Base-by-base conservation (phyloP, 2,329 filamentous ascomycete genomes). In the Ophiobolus disseminans region DNA sequence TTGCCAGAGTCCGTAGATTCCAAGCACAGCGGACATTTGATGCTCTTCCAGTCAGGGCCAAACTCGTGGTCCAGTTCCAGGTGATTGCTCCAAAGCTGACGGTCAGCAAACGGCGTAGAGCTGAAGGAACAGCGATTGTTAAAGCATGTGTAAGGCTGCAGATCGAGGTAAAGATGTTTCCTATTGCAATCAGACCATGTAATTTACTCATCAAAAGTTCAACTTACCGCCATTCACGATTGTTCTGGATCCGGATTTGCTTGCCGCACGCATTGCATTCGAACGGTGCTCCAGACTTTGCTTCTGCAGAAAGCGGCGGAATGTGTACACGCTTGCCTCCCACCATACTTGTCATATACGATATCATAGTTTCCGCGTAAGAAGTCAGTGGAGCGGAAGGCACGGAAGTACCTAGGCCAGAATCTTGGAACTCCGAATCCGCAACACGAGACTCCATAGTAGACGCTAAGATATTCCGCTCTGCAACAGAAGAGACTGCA, bases 71-170 rank as follows among this genome's bases (percentile, higher is more conserved):
- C 51, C 4, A 56, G 45, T 6, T 54, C 58, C 2, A 62, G 43
- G 26, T 66, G 63, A 10, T 46, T 25, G 20, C 31, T 52, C 62
- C 62, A 63, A 6, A 53, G 5, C 6, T 58, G 36, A 2, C 44
- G 47, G 32, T 43, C 43, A 2, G 43, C 30, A 20, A 65, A 66
- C 7, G 57, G 46, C 4, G 23, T 36, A 2, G 35, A 22, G 8
- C 17, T 58, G 30, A 54, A 63, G 3, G 8, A 10, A 32, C 63
- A 66, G 8, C 26, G 31, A 5, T 32, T 10, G 26, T 48, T 56
- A 10, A 66, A 45, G 26, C 62, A 66, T 2, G 46, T 53, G 23
- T 65, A 65, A 5, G 62, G 58, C 13, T 40, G 58, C 3, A 66
- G 45, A 25, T 65, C 63, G 5, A 37, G 14, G 20, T 55, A 66